Evolutionary conservation across 306 rosid genomes (phyloP), one percentile per base, ranked within the genome.

Genomic region (Astragalus glycyphyllos): DNA sequence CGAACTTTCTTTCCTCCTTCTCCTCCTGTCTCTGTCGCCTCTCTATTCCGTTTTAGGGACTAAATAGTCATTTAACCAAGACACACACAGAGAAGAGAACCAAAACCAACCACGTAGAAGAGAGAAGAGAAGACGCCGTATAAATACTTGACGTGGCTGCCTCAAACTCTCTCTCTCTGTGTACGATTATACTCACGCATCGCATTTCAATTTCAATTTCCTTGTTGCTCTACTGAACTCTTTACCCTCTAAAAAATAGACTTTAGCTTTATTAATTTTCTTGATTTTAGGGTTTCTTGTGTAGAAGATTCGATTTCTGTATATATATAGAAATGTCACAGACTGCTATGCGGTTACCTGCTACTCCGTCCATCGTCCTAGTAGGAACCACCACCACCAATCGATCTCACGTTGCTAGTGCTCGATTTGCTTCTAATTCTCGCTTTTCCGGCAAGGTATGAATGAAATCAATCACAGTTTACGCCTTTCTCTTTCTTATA

Each of bases 251-350:
- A 58, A 2, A 58, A 58, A 2, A 6, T 40, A 40, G 45, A 8
- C 42, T 37, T 32, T 13, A 54, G 62, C 23, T 35, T 58, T 35
- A 56, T 75, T 51, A 46, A 20, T 16, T 38, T n/a, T 4, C 14
- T 1, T 40, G 3, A 3, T n/a, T 4, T 45, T 40, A 12, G 38
- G 63, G 9, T 10, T 26, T 48, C 26, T 2, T 32, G 9, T 3
- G n/a, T 34, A 7, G 11, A 55, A 7, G 11, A 55, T 40, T 49
- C 44, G 47, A 34, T 55, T 14, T 16, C 56, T 7, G 5, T 35
- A n/a, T n/a, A 5, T 59, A 57, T 47, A 87, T 92, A 92, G 94
- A 89, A 15, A 84, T 88, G 12, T 79, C 84, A 29, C 9, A 86
- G 0, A 68, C 73, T 5, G 68, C 86, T 11, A 23, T 84, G 60